Evolutionary conservation across 306 rosid species (phyloP).

Genomic region (Cucumis cinereus): DNA sequence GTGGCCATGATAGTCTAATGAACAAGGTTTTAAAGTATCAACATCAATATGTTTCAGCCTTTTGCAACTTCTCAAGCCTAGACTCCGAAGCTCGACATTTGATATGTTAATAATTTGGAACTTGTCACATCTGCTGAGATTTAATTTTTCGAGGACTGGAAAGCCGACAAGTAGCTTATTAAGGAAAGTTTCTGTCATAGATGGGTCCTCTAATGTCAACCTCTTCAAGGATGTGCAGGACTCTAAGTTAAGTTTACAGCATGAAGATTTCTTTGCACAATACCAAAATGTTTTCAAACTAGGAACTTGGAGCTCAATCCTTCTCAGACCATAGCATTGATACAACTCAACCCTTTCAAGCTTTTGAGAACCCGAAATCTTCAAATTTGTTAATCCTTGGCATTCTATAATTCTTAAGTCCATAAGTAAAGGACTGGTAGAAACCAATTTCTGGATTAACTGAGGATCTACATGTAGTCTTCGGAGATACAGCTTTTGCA

Average conservation of each 20-base stretch:
- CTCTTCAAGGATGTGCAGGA: slow-evolving; percentile 35
- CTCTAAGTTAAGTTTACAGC: slow-evolving; percentile 29
- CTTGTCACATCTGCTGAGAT: neutral
- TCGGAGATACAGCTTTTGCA: slow-evolving; percentile 2
- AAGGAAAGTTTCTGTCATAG: slow-evolving; percentile 23
- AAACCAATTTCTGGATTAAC: slow-evolving; percentile 16
- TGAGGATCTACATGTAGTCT: neutral
- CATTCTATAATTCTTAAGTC: slow-evolving; percentile 43
- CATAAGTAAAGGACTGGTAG: slow-evolving; percentile 27
- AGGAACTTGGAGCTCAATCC: slow-evolving; percentile 24
- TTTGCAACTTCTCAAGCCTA: neutral
- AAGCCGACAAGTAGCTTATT: slow-evolving; percentile 20
- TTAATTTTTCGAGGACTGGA: neutral
- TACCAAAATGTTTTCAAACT: slow-evolving; percentile 48
- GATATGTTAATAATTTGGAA: neutral
- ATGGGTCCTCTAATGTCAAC: slow-evolving; percentile 33
- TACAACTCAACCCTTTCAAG: neutral
- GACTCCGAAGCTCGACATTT: neutral
- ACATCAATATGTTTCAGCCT: neutral
- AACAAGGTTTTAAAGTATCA: neutral
- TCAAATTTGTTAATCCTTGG: slow-evolving; percentile 18
- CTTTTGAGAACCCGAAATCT: neutral
- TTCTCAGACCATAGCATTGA: neutral
- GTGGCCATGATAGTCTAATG: neutral
- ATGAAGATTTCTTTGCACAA: slow-evolving; percentile 16